Percentiles rank a stretch among this genome's conserved stretches.
Evolutionary conservation across 306 rosid genomes (phyloP).

Genomic region (Quercus mongolica): DNA sequence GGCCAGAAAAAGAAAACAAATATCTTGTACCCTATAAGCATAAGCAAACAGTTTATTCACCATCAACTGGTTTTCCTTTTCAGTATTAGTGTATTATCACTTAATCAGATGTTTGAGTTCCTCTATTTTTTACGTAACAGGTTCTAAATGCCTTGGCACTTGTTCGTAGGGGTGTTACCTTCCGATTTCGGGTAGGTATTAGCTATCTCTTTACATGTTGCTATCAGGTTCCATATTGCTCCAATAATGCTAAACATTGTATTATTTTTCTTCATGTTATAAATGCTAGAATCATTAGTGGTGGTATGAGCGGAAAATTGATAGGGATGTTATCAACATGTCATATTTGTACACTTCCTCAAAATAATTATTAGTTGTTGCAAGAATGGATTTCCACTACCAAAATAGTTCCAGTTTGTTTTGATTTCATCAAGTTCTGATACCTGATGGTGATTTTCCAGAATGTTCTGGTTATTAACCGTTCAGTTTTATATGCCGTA

Average conservation of each 20-base stretch:
- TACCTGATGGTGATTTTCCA: neutral
- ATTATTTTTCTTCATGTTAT: neutral
- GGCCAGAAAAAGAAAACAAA: neutral
- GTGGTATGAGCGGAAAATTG: neutral
- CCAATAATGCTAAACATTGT: neutral
- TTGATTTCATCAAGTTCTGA: neutral
- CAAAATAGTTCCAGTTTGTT: neutral
- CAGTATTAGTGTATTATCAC: neutral
- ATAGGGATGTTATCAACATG: neutral
- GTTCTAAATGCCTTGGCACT: neutral
- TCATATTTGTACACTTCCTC: neutral
- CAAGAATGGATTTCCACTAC: neutral
- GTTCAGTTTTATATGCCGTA: neutral
- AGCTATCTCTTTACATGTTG: neutral
- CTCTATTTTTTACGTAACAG: neutral
- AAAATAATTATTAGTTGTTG: neutral
- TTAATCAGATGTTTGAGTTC: neutral
- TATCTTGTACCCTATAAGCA: neutral
- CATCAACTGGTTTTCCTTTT: neutral
- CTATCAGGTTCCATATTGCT: neutral
- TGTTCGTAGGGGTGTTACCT: neutral
- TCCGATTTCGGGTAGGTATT: constrained; percentile 11
- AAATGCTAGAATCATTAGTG: neutral
- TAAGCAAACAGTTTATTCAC: neutral
- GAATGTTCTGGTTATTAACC: constrained; percentile 12